phyloP scores from a whole-genome alignment of 441 rosid genomes.

The Erysimum cheiri region DNA sequence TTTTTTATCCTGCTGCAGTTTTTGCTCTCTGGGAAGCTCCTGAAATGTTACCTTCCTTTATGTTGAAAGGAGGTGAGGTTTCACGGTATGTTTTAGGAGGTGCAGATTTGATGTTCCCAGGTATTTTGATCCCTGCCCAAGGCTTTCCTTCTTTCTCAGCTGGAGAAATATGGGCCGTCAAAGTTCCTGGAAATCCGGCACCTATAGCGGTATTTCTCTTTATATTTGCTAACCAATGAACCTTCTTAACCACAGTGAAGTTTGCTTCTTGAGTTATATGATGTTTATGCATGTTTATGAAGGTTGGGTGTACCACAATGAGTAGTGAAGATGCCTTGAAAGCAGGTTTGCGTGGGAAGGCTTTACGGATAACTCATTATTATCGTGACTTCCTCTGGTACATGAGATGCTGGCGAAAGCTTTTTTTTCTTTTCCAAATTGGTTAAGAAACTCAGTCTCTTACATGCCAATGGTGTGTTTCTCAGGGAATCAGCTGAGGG shows the following conservation, averaged over 20 bases:
- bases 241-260: constrained; percentile 13
- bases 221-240: background rate
- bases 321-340: constrained; percentile 77
- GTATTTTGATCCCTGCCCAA: constrained; percentile 68
- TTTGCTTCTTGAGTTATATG: constrained; percentile 3
- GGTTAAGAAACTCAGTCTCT: constrained; percentile 8
- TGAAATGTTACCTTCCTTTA: constrained; percentile 78
- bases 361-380: constrained; percentile 80
- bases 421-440: background rate
- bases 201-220: constrained; percentile 78
- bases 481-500: constrained; percentile 89
- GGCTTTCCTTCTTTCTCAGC: constrained; percentile 75
- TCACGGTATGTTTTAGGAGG: constrained; percentile 89
- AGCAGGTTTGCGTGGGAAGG: constrained; percentile 94
- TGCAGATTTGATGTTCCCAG: constrained; percentile 99
- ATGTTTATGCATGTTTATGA: constrained; percentile 36
- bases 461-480: constrained; percentile 41
- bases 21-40: constrained; percentile 94
- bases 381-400: constrained; percentile 87
- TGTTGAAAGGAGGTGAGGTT: constrained; percentile 91
- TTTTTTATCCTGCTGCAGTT: constrained; percentile 53
- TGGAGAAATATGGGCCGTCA: constrained; percentile 90
- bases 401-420: constrained; percentile 33
- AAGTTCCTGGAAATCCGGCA: constrained; percentile 93
- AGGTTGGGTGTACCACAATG: constrained; percentile 94